Evolutionary conservation across 2,329 filamentous ascomycete species (phyloP), one percentile per base, ranked within the genome.

Genomic region (Chaetomium olivaceum): DNA sequence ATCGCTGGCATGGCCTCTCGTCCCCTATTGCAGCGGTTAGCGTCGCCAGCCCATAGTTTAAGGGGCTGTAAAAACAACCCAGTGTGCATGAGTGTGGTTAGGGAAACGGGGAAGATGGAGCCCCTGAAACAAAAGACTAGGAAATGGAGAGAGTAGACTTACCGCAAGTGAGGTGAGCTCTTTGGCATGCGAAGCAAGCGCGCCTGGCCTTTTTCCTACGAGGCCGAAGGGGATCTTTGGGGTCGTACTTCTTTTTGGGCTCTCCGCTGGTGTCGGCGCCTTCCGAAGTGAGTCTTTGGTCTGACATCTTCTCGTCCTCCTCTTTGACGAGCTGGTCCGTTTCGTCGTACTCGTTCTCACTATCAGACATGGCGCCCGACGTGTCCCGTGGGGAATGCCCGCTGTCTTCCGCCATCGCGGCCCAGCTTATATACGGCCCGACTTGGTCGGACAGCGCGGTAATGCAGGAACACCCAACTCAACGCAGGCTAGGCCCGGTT

Each of bases 131-230:
- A 25, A 5, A n/a, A 9, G 25, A 57, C 2, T 1, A 57, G 19
- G 31, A 46, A 31, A 2, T n/a, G 11, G 27, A 55, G 59, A 43
- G 61, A 67, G 59, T 27, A 65, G 21, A 88, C 93, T 86, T 91
- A 98, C 95, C 94, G 82, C 95, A 99, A 70, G 95, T 99, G 77
- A 99, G 82, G 85, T 99, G 95, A 69, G 95, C 95, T 79, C 94
- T 86, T 81, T 99, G 95, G 79, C 95, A 99, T 69, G 95, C 94
- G 85, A 91, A 97, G 79, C 95, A 99, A 65, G 95, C 95, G 77
- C 95, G 86, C 72, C 94, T 87, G 46, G 95, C 95, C 85, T 99
- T 99, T 83, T 98, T 99, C 74, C 95, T 87, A 72, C 93, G 85
- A 21, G 95, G 94, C 67, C 95, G 88, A 74, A 90, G 84, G 64